These are phyloP conservation scores for Penicillium canescens DNA, from an alignment of 495 filamentous ascomycete species.

Conservation along the genomic window DNA sequence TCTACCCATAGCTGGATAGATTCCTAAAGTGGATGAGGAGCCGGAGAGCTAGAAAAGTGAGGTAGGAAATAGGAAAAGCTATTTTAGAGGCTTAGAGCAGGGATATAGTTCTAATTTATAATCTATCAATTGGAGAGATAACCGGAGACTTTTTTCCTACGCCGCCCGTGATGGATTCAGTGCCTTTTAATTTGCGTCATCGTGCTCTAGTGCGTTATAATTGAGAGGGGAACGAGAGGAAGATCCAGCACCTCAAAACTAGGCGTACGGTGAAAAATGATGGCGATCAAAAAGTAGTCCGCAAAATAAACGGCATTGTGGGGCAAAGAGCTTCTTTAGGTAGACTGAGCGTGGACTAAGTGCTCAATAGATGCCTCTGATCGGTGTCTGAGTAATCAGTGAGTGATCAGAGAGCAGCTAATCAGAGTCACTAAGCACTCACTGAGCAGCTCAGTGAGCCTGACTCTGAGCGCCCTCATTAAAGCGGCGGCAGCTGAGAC, in stretches of 20 bases:
- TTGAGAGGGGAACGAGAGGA: no score
- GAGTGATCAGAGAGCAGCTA: no score
- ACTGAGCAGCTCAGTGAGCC: slow-evolving; percentile 11
- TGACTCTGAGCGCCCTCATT: slow-evolving; percentile 23
- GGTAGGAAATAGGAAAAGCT: slow-evolving; percentile 69
- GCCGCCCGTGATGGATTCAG: background rate
- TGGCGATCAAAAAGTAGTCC: no score
- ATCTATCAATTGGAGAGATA: background rate
- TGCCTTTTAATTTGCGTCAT: background rate
- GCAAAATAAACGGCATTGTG: no score
- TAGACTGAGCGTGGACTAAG: no score
- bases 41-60: slow-evolving; percentile 6
- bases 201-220: background rate
- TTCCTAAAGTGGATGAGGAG: slow-evolving; percentile 51
- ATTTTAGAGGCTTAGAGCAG: background rate
- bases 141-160: slow-evolving; percentile 3
- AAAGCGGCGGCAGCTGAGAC: slow-evolving; percentile 23
- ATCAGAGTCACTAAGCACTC: no score
- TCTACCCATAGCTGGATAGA: slow-evolving; percentile 6
- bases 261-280: no score
- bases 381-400: no score
- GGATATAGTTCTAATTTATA: slow-evolving; percentile 11
- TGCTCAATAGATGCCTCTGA: no score
- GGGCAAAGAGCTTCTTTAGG: no score
- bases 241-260: no score